Evolutionary conservation across 768 basidiomycete species (phyloP).

Genomic region (Panaeolus papilionaceus): DNA sequence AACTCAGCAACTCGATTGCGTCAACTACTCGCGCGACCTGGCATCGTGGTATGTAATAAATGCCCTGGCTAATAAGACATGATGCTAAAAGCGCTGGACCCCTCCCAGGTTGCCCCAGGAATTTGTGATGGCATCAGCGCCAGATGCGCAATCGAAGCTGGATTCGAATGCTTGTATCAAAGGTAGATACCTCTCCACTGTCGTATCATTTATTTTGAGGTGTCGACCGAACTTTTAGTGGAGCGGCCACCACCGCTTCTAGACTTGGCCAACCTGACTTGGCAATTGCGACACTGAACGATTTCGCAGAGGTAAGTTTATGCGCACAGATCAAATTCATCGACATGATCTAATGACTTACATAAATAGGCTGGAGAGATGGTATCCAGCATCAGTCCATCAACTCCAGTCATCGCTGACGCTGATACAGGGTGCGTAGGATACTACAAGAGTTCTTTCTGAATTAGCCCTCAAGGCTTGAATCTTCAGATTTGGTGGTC

Average conservation of each 20-base stretch:
- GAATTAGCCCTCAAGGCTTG: not conserved
- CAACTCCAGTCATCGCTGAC: conserved; percentile 76
- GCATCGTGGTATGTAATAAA: conserved; percentile 62
- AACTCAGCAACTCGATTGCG: conserved; percentile 73
- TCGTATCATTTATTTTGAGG: not conserved
- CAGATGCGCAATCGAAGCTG: conserved; percentile 74
- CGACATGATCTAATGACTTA: not conserved
- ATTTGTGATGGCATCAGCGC: conserved; percentile 80
- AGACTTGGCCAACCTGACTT: conserved; percentile 81
- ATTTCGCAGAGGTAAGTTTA: conserved; percentile 63
- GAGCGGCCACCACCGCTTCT: conserved; percentile 82
- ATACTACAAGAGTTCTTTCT: not conserved
- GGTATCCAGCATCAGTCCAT: conserved; percentile 69
- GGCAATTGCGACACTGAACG: conserved; percentile 79
- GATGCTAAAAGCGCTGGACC: not conserved
- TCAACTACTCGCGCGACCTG: conserved; percentile 66
- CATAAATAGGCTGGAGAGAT: conserved; percentile 61
- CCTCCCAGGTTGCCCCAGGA: conserved; percentile 63
- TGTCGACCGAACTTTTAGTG: conserved; percentile 41
- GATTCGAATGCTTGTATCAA: conserved; percentile 78
- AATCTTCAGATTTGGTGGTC: conserved; percentile 61
- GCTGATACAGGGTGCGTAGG: conserved; percentile 71
- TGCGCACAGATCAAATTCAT: not conserved
- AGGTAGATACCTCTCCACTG: conserved; percentile 40
- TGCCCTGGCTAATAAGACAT: not conserved